Evolutionary conservation across 1,284 basidiomycete species (phyloP).

Genomic region (Cutaneotrichosporon cavernicola): DNA sequence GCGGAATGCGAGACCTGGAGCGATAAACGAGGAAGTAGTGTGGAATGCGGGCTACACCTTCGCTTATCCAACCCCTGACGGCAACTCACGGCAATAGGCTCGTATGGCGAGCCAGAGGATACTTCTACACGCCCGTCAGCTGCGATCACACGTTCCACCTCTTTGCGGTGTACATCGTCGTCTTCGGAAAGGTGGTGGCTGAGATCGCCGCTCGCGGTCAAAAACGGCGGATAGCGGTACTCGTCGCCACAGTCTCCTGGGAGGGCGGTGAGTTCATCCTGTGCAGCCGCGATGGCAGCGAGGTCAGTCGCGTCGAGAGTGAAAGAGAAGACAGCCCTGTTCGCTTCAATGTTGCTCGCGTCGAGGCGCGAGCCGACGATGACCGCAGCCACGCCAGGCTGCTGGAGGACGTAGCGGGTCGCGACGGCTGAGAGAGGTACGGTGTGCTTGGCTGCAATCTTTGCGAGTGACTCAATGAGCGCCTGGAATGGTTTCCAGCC

Average conservation of each 20-base stretch:
- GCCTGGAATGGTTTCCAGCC: conserved; percentile 27
- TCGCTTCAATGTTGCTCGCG: background rate
- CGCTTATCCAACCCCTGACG: background rate
- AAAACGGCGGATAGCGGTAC: conserved; percentile 18
- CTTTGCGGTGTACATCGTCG: background rate
- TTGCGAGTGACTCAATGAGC: conserved; percentile 22
- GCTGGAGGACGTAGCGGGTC: conserved; percentile 21
- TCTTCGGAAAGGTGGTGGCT: background rate
- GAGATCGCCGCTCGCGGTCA: conserved; percentile 5
- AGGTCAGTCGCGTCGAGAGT: conserved; percentile 12
- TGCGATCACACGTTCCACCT: conserved; percentile 10
- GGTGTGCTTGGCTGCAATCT: conserved; percentile 13
- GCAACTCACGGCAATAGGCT: conserved; percentile 18
- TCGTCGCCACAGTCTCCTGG: conserved; percentile 21
- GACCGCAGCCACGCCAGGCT: conserved; percentile 21
- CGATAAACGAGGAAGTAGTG: background rate
- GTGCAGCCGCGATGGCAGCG: conserved; percentile 3
- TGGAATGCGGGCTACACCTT: background rate
- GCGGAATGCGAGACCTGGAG: background rate
- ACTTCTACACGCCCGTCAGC: conserved; percentile 15
- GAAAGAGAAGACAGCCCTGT: conserved; percentile 7
- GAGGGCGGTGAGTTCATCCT: background rate
- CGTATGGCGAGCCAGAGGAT: conserved; percentile 16
- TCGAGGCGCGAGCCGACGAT: conserved; percentile 23
- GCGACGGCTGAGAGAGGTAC: conserved; percentile 24